Evolutionary conservation across 129 eudicot genomes (phyloP).

Genomic region (Tagetes patula): DNA sequence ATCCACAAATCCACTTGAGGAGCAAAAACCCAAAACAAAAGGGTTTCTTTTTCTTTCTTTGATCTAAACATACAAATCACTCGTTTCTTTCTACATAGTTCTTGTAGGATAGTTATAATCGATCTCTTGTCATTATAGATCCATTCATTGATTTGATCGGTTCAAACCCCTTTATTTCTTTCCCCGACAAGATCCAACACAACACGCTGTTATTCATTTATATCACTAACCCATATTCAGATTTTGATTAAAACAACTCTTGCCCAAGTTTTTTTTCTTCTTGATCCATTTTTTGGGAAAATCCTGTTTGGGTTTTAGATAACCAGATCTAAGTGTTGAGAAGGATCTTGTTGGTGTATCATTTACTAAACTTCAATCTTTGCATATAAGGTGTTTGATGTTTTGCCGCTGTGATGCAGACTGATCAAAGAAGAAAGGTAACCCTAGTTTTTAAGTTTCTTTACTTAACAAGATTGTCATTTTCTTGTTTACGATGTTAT

Average conservation of each 20-base stretch:
- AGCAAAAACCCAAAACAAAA: conserved; percentile 31
- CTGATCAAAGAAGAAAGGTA: conserved; percentile 92
- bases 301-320: conserved; percentile 21
- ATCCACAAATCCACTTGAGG: conserved; percentile 5
- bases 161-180: conserved; percentile 24
- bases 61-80: conserved; percentile 31
- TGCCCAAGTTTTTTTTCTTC: conserved; percentile 12
- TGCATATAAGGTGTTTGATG: conserved; percentile 46
- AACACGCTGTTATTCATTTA: conserved; percentile 22
- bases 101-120: conserved; percentile 42
- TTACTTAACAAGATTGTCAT: neutral
- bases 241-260: conserved; percentile 16
- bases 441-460: conserved; percentile 2
- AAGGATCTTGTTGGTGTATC: conserved; percentile 34
- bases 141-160: conserved; percentile 38
- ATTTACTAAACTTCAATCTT: conserved; percentile 27
- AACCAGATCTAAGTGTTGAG: conserved; percentile 20
- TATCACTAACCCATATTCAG: conserved; percentile 31
- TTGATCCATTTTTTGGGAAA: conserved; percentile 25
- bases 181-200: conserved; percentile 19
- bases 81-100: conserved; percentile 30
- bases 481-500: conserved; percentile 10
- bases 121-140: conserved; percentile 36
- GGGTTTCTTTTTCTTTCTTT: conserved; percentile 34
- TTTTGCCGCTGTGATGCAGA: conserved; percentile 70